phyloP scores from a whole-genome alignment of 2,329 filamentous ascomycete genomes.

The Blumeria graminis region DNA sequence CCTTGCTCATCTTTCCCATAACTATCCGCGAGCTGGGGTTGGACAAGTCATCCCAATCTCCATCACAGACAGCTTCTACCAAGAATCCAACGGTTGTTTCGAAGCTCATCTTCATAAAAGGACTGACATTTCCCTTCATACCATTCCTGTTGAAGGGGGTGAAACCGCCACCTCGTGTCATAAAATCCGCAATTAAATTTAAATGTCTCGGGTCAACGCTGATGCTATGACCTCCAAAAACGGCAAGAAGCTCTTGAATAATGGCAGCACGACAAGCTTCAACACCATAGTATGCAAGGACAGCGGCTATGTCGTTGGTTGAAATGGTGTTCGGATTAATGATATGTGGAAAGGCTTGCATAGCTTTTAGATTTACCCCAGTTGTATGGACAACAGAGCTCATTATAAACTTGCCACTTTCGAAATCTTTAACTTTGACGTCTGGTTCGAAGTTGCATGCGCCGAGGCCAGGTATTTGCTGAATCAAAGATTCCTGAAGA shows the following conservation, averaged over 20 bases:
- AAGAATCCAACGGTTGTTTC: conserved; percentile 91
- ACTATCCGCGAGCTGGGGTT: conserved; percentile 77
- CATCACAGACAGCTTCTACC: conserved; percentile 72
- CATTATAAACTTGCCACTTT: conserved; percentile 24
- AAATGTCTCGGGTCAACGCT: conserved; percentile 76
- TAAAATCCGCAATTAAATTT: conserved; percentile 87
- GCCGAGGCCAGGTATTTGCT: conserved; percentile 58
- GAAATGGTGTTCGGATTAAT: conserved; percentile 69
- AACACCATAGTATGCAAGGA: conserved; percentile 71
- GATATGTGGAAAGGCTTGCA: conserved; percentile 68
- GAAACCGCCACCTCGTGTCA: conserved; percentile 85
- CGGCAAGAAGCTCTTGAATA: conserved; percentile 58
- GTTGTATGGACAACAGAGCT: conserved; percentile 46
- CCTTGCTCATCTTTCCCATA: conserved; percentile 54
- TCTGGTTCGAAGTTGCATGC: conserved; percentile 42
- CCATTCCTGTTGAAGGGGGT: conserved; percentile 83
- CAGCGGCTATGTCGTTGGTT: conserved; percentile 79
- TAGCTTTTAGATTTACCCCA: conserved; percentile 71
- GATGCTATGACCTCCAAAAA: conserved; percentile 84
- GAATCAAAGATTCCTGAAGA: conserved; percentile 56
- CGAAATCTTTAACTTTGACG: conserved; percentile 26
- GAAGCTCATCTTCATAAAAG: conserved; percentile 98
- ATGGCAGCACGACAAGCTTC: conserved; percentile 79
- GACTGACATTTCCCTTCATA: conserved; percentile 59
- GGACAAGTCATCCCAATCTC: conserved; percentile 69